These are phyloP conservation scores for Backusella tarrabulga DNA, from an alignment of 192 early-diverging fungal species.

Conservation along the genomic window DNA sequence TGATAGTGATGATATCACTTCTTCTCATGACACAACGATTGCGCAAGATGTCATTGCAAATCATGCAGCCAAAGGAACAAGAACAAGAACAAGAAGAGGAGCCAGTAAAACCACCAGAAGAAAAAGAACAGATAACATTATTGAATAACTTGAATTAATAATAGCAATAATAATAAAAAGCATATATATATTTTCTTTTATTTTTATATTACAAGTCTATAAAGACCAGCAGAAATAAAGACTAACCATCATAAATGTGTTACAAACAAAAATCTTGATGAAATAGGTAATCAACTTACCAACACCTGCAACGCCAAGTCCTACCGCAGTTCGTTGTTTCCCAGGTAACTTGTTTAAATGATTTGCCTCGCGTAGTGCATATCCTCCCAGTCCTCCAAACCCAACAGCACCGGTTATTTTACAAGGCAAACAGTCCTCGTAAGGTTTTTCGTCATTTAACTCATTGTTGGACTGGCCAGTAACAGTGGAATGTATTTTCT, in stretches of 20 bases:
- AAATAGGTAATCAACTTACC: not conserved
- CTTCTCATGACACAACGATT: not conserved
- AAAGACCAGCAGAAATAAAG: conserved; percentile 35
- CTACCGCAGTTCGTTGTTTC: conserved; percentile 20
- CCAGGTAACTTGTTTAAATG: conserved; percentile 20
- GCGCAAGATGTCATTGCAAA: conserved; percentile 4
- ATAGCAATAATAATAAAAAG: not conserved
- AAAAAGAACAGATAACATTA: not conserved
- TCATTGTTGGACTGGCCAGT: not conserved
- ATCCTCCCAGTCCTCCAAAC: conserved; percentile 28
- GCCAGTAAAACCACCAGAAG: not conserved
- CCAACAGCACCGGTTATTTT: conserved; percentile 33
- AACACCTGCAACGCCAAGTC: conserved; percentile 30
- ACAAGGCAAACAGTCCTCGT: conserved; percentile 39
- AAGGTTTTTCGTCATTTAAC: not conserved
- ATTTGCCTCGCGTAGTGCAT: conserved; percentile 29
- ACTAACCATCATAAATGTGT: conserved; percentile 8
- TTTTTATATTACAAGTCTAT: conserved; percentile 24
- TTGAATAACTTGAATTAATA: not conserved
- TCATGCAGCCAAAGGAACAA: not conserved
- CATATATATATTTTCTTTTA: not conserved
- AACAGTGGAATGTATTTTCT: not conserved
- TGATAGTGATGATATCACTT: not conserved
- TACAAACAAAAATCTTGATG: not conserved
- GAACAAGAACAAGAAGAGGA: not conserved